Percentiles rank a stretch among this genome's conserved stretches.
These are phyloP conservation scores for Passiflora organensis DNA, from an alignment of 345 rosid species.

Conservation along the genomic window DNA sequence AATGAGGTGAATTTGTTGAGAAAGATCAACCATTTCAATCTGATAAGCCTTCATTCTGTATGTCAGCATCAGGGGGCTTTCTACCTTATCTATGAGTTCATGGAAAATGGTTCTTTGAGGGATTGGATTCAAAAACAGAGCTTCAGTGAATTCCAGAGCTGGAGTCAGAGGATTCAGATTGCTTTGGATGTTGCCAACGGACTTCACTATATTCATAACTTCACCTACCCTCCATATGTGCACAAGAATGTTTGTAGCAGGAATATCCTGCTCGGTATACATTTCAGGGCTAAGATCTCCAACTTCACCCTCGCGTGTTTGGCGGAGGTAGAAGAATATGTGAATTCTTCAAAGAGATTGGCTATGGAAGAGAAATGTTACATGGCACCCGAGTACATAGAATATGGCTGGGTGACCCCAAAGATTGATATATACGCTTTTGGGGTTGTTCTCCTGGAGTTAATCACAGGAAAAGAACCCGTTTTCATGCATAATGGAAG, in stretches of 20 bases:
- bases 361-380: conserved; percentile 34
- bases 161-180: conserved; percentile 35
- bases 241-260: conserved; percentile 40
- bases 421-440: conserved; percentile 44
- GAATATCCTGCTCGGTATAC: conserved; percentile 30
- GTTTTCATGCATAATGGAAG: conserved; percentile 22
- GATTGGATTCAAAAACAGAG: conserved; percentile 28
- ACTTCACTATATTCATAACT: conserved; percentile 44
- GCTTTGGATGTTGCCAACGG: conserved; percentile 45
- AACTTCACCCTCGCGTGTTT: conserved; percentile 37
- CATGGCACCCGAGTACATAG: conserved; percentile 41
- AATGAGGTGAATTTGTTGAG: conserved; percentile 38
- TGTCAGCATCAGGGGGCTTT: conserved; percentile 26
- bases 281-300: conserved; percentile 39
- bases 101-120: conserved; percentile 34
- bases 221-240: conserved; percentile 34
- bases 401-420: conserved; percentile 31
- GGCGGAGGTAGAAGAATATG: conserved; percentile 23
- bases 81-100: conserved; percentile 40
- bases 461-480: conserved; percentile 36
- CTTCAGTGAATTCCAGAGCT: conserved; percentile 13
- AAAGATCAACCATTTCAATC: conserved; percentile 39
- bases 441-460: conserved; percentile 41
- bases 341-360: conserved; percentile 12
- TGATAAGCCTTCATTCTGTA: conserved; percentile 33